Base-by-base conservation (phyloP, 2,329 filamentous ascomycete genomes). In the Sclerotinia borealis region DNA sequence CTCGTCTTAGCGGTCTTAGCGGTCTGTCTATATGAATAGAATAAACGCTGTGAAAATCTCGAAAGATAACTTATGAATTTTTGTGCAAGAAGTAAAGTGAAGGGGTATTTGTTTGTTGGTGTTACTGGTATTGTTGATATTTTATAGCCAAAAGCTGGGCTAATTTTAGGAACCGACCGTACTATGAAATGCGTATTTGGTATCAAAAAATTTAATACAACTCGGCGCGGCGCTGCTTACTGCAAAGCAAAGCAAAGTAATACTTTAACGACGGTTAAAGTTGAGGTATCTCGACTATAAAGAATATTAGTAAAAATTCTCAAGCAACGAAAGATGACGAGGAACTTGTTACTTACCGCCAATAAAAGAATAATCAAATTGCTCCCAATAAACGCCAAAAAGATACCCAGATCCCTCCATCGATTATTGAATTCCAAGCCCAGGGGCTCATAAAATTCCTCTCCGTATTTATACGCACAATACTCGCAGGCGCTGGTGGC, bases 401-500 rank as follows among this genome's bases (percentile, higher is more conserved):
- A 88, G 66, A 96, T 96, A 1, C 91, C 92, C 63, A 95, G 67
- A 69, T 96, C 91, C 62, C 92, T 83, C 92, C 92, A 96, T 19
- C 92, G 79, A 67, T 90, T 76, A 49, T 79, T 77, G 70, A 88
- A 96, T 2, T 77, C 78, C 71, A 96, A 83, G 2, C 83, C 81
- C 22, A 96, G 81, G 0, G 84, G 81, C 60, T 78, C 73, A 73
- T 90, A 96, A 72, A 93, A 96, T 77, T 96, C 81, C 68, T 96
- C 89, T 36, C 92, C 92, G 15, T 90, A 78, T 66, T 83, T 86
- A 77, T 86, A 96, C 0, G 91, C 90, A 72, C 92, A 96, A 77
- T 96, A 96, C 71, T 88, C 79, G 77, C 92, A 96, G 27, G 80
- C 77, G 52, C 78, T 82, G 0, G 89, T 90, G 1, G 80, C 79